A percentile compares a stretch with the other conserved stretches of the same genome.
These are phyloP conservation scores for Leccinum longicurvipes DNA, from an alignment of 768 basidiomycete genomes.

Conservation along the genomic window DNA sequence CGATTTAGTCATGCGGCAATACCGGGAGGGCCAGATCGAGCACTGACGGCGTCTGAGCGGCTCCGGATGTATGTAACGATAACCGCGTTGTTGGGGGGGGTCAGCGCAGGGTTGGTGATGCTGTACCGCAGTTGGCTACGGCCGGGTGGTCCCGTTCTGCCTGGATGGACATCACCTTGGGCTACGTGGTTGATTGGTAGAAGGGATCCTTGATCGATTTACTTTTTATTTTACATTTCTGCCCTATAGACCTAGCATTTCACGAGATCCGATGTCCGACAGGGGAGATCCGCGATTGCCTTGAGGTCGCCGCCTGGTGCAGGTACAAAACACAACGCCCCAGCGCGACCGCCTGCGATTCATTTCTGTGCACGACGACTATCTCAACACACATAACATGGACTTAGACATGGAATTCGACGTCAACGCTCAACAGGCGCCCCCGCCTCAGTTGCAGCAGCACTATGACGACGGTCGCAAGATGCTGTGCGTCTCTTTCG, in stretches of 20 bases:
- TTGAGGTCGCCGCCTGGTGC: slow-evolving; percentile 33
- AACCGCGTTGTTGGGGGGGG: slow-evolving; percentile 71
- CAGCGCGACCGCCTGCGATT: slow-evolving; percentile 11
- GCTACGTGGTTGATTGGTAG: slow-evolving; percentile 62
- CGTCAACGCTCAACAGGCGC: slow-evolving; percentile 29
- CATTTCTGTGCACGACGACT: slow-evolving; percentile 10
- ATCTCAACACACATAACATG: slow-evolving; percentile 41
- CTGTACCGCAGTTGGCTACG: slow-evolving; percentile 64
- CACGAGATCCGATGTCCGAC: slow-evolving; percentile 35
- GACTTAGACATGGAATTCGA: slow-evolving; percentile 81
- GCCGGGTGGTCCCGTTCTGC: slow-evolving; percentile 53
- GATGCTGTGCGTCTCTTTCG: slow-evolving; percentile 62
- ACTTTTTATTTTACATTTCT: slow-evolving; percentile 5
- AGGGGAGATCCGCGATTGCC: slow-evolving; percentile 36
- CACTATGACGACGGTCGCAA: slow-evolving; percentile 48
- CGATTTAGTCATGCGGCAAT: slow-evolving; percentile 54
- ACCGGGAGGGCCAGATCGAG: slow-evolving; percentile 82
- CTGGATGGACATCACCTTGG: slow-evolving; percentile 59
- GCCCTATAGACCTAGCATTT: slow-evolving; percentile 15
- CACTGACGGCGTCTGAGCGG: slow-evolving; percentile 63
- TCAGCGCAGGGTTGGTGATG: slow-evolving; percentile 69
- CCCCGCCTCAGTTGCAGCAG: slow-evolving; percentile 36
- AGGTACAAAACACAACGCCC: slow-evolving; percentile 15
- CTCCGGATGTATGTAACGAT: slow-evolving; percentile 70
- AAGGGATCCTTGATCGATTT: slow-evolving; percentile 31